These are phyloP conservation scores for Sanghuangporus weigelae DNA, from an alignment of 1,284 basidiomycete species.

Conservation along the genomic window DNA sequence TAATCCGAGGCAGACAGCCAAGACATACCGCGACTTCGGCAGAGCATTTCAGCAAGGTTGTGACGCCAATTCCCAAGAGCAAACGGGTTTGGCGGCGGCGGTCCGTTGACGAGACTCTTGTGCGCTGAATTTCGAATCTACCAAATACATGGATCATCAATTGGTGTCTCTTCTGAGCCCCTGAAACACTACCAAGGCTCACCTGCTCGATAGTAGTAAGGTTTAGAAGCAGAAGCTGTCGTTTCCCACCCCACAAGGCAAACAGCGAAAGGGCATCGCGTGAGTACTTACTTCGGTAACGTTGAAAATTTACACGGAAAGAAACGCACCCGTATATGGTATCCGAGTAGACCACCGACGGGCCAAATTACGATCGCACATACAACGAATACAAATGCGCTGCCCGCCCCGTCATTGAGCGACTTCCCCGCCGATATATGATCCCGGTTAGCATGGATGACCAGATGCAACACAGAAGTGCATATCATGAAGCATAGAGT, in stretches of 20 bases:
- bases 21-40: conserved; percentile 64
- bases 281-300: not conserved
- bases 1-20: conserved; percentile 56
- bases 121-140: conserved; percentile 78
- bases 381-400: conserved; percentile 72
- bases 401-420: conserved; percentile 43
- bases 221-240: conserved; percentile 73
- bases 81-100: conserved; percentile 72
- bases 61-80: conserved; percentile 67
- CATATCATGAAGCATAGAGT: conserved; percentile 71
- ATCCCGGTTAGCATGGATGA: conserved; percentile 49
- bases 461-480: conserved; percentile 80
- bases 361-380: conserved; percentile 75
- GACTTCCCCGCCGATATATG: conserved; percentile 8
- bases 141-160: conserved; percentile 6
- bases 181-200: conserved; percentile 25
- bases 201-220: conserved; percentile 93
- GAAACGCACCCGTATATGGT: conserved; percentile 75
- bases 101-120: conserved; percentile 54
- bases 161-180: not conserved
- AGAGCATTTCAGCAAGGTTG: conserved; percentile 64
- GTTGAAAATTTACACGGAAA: conserved; percentile 3
- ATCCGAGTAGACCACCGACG: conserved; percentile 69
- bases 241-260: conserved; percentile 2
- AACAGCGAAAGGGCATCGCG: not conserved